These are phyloP conservation scores for Exserohilum rostratum DNA, from an alignment of 2,329 filamentous ascomycete species.

Conservation along the genomic window DNA sequence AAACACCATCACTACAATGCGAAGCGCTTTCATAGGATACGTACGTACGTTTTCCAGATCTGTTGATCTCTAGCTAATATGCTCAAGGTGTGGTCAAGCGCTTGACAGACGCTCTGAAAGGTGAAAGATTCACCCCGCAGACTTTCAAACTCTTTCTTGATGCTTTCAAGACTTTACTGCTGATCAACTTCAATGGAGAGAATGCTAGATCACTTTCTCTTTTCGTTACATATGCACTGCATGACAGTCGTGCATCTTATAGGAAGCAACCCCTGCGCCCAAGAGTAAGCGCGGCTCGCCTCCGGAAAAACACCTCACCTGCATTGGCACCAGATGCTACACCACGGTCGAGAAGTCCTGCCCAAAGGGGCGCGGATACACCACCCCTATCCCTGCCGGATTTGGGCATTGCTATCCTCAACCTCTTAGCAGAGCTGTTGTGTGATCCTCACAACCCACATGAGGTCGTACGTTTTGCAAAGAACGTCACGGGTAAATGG, in stretches of 20 bases:
- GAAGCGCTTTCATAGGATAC: conserved; percentile 84
- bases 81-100: conserved; percentile 81
- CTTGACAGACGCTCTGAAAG: conserved; percentile 87
- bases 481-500: conserved; percentile 97
- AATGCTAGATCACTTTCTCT: conserved; percentile 85
- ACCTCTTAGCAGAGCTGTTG: conserved; percentile 77
- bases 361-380: conserved; percentile 22
- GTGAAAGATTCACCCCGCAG: conserved; percentile 74
- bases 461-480: conserved; percentile 85
- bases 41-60: conserved; percentile 60
- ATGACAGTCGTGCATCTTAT: conserved; percentile 61
- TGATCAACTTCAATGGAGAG: conserved; percentile 80
- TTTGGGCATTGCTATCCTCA: conserved; percentile 75
- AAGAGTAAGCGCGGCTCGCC: conserved; percentile 40
- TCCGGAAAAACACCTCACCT: conserved; percentile 37
- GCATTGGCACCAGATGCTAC: conserved; percentile 37
- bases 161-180: conserved; percentile 79
- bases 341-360: conserved; percentile 42
- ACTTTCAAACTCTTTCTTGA: conserved; percentile 77
- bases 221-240: conserved; percentile 91
- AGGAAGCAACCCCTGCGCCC: conserved; percentile 43
- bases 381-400: conserved; percentile 64
- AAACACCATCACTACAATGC: conserved; percentile 93
- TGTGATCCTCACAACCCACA: conserved; percentile 72
- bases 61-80: conserved; percentile 24